These are phyloP conservation scores for Candida sanyaensis DNA, from an alignment of 1,139 yeast genomes.

Conservation along the genomic window DNA sequence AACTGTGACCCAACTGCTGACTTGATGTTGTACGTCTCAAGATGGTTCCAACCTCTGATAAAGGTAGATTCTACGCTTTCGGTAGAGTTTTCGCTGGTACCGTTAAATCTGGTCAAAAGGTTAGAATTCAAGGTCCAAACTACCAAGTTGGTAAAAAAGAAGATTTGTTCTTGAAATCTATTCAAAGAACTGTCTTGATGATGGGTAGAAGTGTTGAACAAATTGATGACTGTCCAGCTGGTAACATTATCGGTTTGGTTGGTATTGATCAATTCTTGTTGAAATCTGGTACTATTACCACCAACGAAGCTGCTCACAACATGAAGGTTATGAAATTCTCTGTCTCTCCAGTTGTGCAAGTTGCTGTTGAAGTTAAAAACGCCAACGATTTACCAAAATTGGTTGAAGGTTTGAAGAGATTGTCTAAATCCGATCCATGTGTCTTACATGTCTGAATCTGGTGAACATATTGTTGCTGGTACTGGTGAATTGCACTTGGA, in stretches of 20 bases:
- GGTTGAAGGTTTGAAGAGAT: constrained; percentile 99
- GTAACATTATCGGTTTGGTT: constrained; percentile 99
- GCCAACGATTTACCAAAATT: constrained; percentile 99
- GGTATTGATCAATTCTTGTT: constrained; percentile 99
- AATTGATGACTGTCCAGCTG: constrained; percentile 99
- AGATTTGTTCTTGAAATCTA: constrained; percentile 93
- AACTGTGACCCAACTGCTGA: constrained; percentile 99
- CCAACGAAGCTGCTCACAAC: constrained; percentile 97
- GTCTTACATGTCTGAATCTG: constrained; percentile 88
- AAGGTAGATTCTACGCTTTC: constrained; percentile 99
- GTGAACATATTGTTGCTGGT: constrained; percentile 99
- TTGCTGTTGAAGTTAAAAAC: constrained; percentile 99
- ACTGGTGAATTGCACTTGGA: constrained; percentile 99
- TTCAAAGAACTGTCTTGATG: constrained; percentile 99
- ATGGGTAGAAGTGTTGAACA: constrained; percentile 99
- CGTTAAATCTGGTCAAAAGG: constrained; percentile 98
- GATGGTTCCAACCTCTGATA: constrained; percentile 99
- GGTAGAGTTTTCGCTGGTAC: constrained; percentile 99
- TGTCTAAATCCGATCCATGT: constrained; percentile 99
- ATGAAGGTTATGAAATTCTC: constrained; percentile 99
- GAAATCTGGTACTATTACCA: constrained; percentile 99
- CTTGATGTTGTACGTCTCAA: constrained; percentile 98
- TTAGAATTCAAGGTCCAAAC: constrained; percentile 99
- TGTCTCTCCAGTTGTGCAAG: constrained; percentile 99
- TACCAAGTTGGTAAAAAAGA: constrained; percentile 98